These are phyloP conservation scores for Venturiaceae sp. DNA, from an alignment of 2,329 filamentous ascomycete genomes.

Conservation along the genomic window DNA sequence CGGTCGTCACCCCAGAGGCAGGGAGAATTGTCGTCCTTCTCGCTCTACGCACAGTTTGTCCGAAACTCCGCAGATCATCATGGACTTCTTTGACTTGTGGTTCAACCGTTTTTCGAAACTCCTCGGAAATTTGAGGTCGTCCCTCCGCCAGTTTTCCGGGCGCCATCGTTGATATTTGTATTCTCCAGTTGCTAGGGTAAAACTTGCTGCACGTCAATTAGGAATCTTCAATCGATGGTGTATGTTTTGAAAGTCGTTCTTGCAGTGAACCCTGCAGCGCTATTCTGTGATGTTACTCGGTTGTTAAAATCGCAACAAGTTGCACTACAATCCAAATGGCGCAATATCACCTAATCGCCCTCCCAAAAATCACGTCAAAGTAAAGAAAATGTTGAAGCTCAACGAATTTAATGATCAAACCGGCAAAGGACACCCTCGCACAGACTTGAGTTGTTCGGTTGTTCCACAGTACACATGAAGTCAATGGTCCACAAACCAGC, in stretches of 20 bases:
- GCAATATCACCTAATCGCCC: not conserved
- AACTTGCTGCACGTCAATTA: not conserved
- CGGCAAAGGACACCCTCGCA: not conserved
- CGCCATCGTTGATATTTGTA: not conserved
- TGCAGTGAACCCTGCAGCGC: too few species aligned
- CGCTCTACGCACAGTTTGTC: not conserved
- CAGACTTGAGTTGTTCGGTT: not conserved
- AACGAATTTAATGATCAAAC: not conserved
- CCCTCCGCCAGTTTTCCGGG: not conserved
- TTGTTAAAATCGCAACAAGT: too few species aligned
- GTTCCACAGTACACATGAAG: not conserved
- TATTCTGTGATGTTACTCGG: too few species aligned
- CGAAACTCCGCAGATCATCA: too few species aligned
- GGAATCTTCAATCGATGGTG: not conserved
- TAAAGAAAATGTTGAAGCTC: not conserved
- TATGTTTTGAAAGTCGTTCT: too few species aligned
- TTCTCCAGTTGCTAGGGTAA: not conserved
- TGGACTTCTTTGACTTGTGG: not conserved
- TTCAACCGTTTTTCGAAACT: not conserved
- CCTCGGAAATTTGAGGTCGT: not conserved
- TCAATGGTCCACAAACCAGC: not conserved
- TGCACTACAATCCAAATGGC: not conserved
- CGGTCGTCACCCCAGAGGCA: constrained; percentile 15
- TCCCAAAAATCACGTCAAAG: not conserved
- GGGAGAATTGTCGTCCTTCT: not conserved